These are phyloP conservation scores for Cladosporium sp. DNA, from an alignment of 2,329 filamentous ascomycete genomes.

Conservation along the genomic window DNA sequence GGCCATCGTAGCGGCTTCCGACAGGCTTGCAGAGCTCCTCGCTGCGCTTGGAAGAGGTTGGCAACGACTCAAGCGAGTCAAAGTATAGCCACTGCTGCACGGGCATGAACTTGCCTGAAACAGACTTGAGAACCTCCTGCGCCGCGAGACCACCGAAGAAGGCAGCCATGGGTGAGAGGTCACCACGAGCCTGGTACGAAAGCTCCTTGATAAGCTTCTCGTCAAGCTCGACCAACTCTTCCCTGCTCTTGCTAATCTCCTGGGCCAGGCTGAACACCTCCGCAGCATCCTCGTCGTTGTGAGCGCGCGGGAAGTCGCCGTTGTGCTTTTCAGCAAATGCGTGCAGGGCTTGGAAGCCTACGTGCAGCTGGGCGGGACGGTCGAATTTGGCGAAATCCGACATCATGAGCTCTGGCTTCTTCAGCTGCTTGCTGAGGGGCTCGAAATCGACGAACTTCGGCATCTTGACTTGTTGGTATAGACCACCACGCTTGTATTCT, in stretches of 20 bases:
- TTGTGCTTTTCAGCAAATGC: slow-evolving; percentile 74
- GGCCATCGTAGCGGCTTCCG: slow-evolving; percentile 88
- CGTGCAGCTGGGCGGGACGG: slow-evolving; percentile 85
- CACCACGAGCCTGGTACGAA: slow-evolving; percentile 89
- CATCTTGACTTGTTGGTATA: slow-evolving; percentile 98
- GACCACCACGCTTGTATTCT: slow-evolving; percentile 81
- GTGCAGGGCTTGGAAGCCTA: slow-evolving; percentile 90
- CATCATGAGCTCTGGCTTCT: slow-evolving; percentile 84
- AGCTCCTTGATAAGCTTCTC: slow-evolving; percentile 92
- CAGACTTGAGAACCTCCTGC: slow-evolving; percentile 93
- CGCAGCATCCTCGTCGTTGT: slow-evolving; percentile 80
- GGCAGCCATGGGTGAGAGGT: slow-evolving; percentile 88
- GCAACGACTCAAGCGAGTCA: slow-evolving; percentile 94
- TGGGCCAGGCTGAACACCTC: slow-evolving; percentile 76
- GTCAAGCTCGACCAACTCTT: slow-evolving; percentile 79
- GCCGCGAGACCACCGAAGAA: slow-evolving; percentile 93
- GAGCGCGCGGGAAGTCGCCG: slow-evolving; percentile 74
- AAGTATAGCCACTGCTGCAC: slow-evolving; percentile 96
- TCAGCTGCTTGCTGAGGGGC: slow-evolving; percentile 72
- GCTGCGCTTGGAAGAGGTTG: slow-evolving; percentile 70
- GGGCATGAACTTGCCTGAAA: slow-evolving; percentile 97
- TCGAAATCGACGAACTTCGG: slow-evolving; percentile 91
- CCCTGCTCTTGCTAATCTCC: slow-evolving; percentile 64
- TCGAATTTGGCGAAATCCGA: slow-evolving; percentile 99
- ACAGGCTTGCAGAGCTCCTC: slow-evolving; percentile 86